phyloP scores from a whole-genome alignment of 2,329 filamentous ascomycete genomes.

The Macrophomina tecta region DNA sequence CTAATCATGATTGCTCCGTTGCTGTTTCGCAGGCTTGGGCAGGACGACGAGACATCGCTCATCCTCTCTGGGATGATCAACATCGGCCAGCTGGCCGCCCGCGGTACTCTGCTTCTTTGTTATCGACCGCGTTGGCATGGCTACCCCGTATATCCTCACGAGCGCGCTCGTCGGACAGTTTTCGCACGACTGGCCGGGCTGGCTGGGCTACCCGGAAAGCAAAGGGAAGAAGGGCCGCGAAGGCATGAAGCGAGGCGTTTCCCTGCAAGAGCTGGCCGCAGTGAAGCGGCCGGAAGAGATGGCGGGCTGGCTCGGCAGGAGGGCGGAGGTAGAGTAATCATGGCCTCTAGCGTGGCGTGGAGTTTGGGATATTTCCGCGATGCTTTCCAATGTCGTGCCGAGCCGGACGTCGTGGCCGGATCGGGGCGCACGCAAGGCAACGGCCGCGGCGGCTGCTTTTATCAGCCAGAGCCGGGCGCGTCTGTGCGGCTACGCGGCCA shows the following conservation, averaged over 20 bases:
- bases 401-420: background rate
- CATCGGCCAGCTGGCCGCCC: constrained; percentile 41
- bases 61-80: constrained; percentile 42
- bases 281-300: too few relatives aligned
- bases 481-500: background rate
- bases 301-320: too few relatives aligned
- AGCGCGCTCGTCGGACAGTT: constrained; percentile 61
- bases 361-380: background rate
- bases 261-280: too few relatives aligned
- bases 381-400: background rate
- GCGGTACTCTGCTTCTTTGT: constrained; percentile 29
- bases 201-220: constrained; percentile 55
- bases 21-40: constrained; percentile 49
- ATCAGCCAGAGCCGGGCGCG: background rate
- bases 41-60: constrained; percentile 40
- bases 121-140: constrained; percentile 33
- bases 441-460: background rate
- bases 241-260: background rate
- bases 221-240: background rate
- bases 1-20: constrained; percentile 48
- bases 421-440: background rate
- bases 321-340: too few relatives aligned
- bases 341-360: too few relatives aligned
- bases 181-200: constrained; percentile 56
- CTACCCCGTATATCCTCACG: constrained; percentile 55